phyloP scores from a whole-genome alignment of 2,329 filamentous ascomycete species.

The Epichloe brachyelytri region DNA sequence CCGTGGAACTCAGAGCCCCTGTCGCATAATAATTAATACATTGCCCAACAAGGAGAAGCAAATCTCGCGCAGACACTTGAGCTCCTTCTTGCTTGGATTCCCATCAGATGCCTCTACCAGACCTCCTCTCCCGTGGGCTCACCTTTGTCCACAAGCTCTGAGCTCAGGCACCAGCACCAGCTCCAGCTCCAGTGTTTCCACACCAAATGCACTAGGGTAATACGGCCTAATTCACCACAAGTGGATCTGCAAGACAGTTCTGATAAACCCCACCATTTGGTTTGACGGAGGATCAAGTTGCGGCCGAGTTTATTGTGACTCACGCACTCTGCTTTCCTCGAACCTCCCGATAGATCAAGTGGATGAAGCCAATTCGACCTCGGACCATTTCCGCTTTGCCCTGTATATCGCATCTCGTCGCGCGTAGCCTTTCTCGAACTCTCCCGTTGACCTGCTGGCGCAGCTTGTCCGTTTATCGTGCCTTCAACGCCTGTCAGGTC shows the following conservation, averaged over 20 bases:
- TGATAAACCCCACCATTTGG: constrained; percentile 11
- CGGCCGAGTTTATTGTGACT: constrained; percentile 15
- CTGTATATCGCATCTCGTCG: constrained; percentile 3
- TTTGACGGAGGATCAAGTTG: constrained; percentile 10
- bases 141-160: no score
- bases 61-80: no score
- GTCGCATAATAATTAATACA: no score
- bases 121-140: no score
- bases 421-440: constrained; percentile 8
- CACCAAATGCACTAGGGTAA: neutral
- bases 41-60: no score
- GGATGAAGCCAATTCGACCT: constrained; percentile 16
- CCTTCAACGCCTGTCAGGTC: constrained; percentile 17
- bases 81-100: no score
- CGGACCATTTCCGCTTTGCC: constrained; percentile 6
- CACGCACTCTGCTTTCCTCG: constrained; percentile 12
- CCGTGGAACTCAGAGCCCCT: no score
- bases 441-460: constrained; percentile 12
- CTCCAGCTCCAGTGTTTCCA: no score
- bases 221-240: neutral
- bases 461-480: constrained; percentile 17
- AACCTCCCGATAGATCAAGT: constrained; percentile 8
- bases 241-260: constrained; percentile 3
- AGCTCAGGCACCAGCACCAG: no score
- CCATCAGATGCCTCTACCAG: no score